Conservation (phyloP, 73 alveolate genomes). For the Urostyla sp. region DNA sequence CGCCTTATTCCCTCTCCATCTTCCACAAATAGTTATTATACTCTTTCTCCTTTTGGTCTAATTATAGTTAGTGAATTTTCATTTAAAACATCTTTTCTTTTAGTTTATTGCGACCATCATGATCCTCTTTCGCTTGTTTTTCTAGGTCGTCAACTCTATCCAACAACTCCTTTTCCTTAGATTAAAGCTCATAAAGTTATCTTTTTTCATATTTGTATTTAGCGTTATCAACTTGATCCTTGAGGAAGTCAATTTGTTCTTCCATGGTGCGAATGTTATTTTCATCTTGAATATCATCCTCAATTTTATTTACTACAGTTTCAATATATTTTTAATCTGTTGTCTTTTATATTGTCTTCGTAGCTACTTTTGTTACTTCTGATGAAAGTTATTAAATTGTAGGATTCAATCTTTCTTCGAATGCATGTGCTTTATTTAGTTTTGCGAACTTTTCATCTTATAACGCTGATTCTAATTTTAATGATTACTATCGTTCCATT, state of each 20-base stretch:
- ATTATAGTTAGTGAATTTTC: slow-evolving; percentile 38
- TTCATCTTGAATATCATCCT: slow-evolving; percentile 43
- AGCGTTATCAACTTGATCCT: slow-evolving; percentile 34
- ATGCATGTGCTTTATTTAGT: too few species aligned
- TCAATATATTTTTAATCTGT: too few species aligned
- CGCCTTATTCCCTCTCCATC: slow-evolving; percentile 69
- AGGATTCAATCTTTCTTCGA: too few species aligned
- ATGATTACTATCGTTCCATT: too few species aligned
- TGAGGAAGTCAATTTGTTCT: slow-evolving; percentile 7
- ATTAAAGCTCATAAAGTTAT: slow-evolving; percentile 51
- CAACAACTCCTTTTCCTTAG: slow-evolving; percentile 55
- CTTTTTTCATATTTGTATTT: slow-evolving; percentile 49
- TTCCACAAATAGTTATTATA: slow-evolving; percentile 53
- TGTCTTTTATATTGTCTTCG: too few species aligned
- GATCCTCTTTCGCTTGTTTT: slow-evolving; percentile 54
- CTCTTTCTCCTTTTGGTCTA: slow-evolving; percentile 48
- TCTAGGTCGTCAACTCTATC: slow-evolving; percentile 39
- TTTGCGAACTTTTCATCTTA: too few species aligned
- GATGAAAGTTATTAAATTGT: too few species aligned
- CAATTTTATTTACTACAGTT: slow-evolving; percentile 26
- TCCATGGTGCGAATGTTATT: slow-evolving; percentile 34
- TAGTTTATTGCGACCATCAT: slow-evolving; percentile 13
- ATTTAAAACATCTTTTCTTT: slow-evolving; percentile 41
- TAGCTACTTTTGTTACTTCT: too few species aligned
- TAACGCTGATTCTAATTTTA: too few species aligned